Conservation (phyloP, 192 early-diverging fungal species). For the Coemansia sp. region DNA sequence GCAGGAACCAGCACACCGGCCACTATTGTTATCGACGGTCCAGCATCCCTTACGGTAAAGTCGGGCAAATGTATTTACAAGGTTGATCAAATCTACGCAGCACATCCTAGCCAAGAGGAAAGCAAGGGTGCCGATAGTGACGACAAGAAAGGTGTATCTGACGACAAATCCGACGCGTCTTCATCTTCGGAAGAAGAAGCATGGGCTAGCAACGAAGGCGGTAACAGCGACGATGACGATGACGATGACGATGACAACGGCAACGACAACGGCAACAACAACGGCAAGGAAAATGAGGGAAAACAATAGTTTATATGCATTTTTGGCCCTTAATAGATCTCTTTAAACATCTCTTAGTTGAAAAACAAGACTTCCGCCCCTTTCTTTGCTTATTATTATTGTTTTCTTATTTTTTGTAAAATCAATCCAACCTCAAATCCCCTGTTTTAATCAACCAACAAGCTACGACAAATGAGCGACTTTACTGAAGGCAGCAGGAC, state of each 20-base stretch:
- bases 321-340: too few species aligned
- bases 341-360: too few species aligned
- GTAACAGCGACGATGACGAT: background rate
- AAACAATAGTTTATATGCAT: too few species aligned
- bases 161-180: background rate
- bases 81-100: background rate
- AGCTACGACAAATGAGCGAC: conserved; percentile 26
- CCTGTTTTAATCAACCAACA: background rate
- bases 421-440: background rate
- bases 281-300: background rate
- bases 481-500: conserved; percentile 19
- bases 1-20: background rate
- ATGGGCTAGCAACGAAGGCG: conserved; percentile 2
- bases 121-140: background rate
- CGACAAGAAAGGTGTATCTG: background rate
- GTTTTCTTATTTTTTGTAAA: background rate
- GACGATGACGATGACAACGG: background rate
- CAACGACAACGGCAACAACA: background rate
- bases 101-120: background rate
- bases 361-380: too few species aligned
- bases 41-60: conserved; percentile 14
- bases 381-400: background rate
- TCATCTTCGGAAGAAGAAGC: conserved; percentile 10
- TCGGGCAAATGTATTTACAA: conserved; percentile 43
- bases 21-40: conserved; percentile 13